These are phyloP conservation scores for Suhomyces anneliseae DNA, from an alignment of 1,139 yeast genomes.

Conservation along the genomic window DNA sequence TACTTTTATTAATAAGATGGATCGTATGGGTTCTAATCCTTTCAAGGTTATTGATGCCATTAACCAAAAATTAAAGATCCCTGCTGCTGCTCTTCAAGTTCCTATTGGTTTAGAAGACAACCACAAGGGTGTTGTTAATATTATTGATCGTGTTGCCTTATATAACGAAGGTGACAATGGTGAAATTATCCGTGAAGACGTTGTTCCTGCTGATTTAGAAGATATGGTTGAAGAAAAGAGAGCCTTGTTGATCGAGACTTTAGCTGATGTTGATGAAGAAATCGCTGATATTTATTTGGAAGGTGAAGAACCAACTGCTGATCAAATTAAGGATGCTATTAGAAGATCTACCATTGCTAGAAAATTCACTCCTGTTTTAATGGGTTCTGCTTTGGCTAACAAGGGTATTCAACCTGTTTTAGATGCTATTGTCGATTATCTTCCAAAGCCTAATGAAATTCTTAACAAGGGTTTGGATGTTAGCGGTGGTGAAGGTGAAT, in stretches of 20 bases:
- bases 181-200: constrained; percentile 60
- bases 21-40: constrained; percentile 98
- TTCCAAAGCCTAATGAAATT: constrained; percentile 93
- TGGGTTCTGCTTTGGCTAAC: constrained; percentile 98
- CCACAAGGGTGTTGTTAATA: constrained; percentile 85
- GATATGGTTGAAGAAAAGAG: constrained; percentile 44
- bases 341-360: constrained; percentile 97
- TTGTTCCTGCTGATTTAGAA: constrained; percentile 59
- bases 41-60: constrained; percentile 93
- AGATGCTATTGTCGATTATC: constrained; percentile 93
- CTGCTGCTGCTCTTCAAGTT: constrained; percentile 97
- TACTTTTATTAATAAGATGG: constrained; percentile 97
- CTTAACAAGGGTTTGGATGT: constrained; percentile 87
- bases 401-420: constrained; percentile 92
- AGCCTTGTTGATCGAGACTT: constrained; percentile 78
- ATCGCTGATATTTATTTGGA: constrained; percentile 91
- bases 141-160: constrained; percentile 81
- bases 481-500: constrained; percentile 33
- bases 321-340: constrained; percentile 83
- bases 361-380: constrained; percentile 94
- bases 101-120: constrained; percentile 93
- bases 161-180: constrained; percentile 95
- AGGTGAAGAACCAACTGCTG: constrained; percentile 81
- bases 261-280: constrained; percentile 97
- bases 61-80: constrained; percentile 79